Percentiles rank a stretch among this genome's conserved stretches.
Conservation (phyloP, 2,329 filamentous ascomycete species). For the Coccinonectria pachysandricola region DNA sequence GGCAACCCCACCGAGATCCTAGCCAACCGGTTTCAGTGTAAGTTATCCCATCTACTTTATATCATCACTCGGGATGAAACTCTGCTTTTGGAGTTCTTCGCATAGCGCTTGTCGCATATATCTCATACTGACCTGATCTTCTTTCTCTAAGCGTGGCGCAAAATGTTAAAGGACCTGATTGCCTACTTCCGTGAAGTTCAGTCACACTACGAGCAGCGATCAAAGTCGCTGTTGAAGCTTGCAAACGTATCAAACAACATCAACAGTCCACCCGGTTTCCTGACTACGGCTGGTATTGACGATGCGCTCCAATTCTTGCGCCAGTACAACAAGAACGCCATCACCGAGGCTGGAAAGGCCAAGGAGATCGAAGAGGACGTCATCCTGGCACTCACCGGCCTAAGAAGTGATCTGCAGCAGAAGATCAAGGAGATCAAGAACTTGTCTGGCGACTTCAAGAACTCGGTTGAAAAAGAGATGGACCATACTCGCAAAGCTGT, state of each 20-base stretch:
- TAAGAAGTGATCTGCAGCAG: constrained; percentile 80
- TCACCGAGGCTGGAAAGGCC: constrained; percentile 77
- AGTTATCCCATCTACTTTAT: no score
- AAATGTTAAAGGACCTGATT: constrained; percentile 89
- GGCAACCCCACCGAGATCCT: constrained; percentile 83
- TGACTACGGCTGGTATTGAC: constrained; percentile 72
- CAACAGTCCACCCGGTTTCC: constrained; percentile 61
- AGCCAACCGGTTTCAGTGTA: constrained; percentile 81
- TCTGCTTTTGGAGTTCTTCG: no score
- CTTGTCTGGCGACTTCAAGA: constrained; percentile 91
- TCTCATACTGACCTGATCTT: no score
- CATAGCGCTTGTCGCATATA: no score
- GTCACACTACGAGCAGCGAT: constrained; percentile 72
- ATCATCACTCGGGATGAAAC: no score
- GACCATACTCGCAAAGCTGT: constrained; percentile 73
- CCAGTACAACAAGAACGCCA: constrained; percentile 70
- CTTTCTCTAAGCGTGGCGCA: constrained; percentile 70
- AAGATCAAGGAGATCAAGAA: constrained; percentile 99
- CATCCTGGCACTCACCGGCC: constrained; percentile 72
- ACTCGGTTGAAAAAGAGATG: constrained; percentile 90
- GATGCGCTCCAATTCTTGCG: constrained; percentile 76
- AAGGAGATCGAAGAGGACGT: constrained; percentile 87
- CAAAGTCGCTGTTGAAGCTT: constrained; percentile 74
- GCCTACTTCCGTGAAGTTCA: constrained; percentile 90
- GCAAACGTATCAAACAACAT: constrained; percentile 79